Evolutionary conservation across 1,284 basidiomycete genomes (phyloP).

Genomic region (Sphaerobolus stellatus): DNA sequence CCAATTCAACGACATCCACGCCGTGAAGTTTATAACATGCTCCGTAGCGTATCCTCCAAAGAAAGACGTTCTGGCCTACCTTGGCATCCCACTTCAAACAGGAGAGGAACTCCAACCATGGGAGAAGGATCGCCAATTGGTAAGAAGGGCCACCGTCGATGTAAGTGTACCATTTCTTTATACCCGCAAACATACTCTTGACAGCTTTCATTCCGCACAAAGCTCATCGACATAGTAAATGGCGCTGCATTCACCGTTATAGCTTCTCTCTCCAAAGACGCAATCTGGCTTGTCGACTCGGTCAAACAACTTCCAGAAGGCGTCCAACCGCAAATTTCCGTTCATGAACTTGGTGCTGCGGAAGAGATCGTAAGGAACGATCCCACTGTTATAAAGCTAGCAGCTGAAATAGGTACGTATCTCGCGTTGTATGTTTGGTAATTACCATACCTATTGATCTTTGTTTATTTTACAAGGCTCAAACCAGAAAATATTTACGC

Average conservation of each 20-base stretch:
- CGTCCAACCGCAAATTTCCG: constrained; percentile 73
- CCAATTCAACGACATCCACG: constrained; percentile 59
- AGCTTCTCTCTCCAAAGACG: constrained; percentile 46
- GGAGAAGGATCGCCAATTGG: constrained; percentile 47
- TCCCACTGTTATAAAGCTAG: constrained; percentile 60
- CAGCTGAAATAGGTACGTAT: constrained; percentile 69
- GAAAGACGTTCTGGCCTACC: constrained; percentile 66
- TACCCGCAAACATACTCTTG: neutral
- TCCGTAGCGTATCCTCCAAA: constrained; percentile 73
- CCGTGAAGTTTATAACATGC: constrained; percentile 72
- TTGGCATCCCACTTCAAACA: constrained; percentile 67
- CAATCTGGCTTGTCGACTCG: constrained; percentile 59
- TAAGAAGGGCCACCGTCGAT: constrained; percentile 73
- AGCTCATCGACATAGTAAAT: constrained; percentile 15
- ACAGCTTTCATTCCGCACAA: neutral
- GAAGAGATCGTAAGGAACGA: constrained; percentile 70
- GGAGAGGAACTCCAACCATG: constrained; percentile 53
- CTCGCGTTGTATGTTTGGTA: neutral
- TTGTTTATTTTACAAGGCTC: constrained; percentile 48
- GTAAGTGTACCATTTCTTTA: constrained; percentile 41
- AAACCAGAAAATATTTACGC: constrained; percentile 73
- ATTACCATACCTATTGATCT: neutral
- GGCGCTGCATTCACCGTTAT: constrained; percentile 64
- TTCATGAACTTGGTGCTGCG: constrained; percentile 70
- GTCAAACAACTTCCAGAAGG: constrained; percentile 62